Evolutionary conservation across 179 eudicot genomes (phyloP).

Genomic region (Corrigiola litoralis): DNA sequence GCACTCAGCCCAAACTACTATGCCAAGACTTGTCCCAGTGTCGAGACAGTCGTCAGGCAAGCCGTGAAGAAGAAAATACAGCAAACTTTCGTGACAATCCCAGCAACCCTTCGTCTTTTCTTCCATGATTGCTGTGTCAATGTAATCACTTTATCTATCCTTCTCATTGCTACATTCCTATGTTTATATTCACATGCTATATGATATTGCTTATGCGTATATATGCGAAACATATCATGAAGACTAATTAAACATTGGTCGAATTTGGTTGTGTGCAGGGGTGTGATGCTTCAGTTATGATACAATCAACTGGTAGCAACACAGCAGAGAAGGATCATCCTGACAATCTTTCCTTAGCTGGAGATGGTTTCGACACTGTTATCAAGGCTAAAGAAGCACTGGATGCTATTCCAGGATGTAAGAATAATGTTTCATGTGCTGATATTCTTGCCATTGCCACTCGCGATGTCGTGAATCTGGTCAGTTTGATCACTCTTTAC

Average conservation of each 20-base stretch:
- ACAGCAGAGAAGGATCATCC: slow-evolving; percentile 69
- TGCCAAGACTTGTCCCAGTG: slow-evolving; percentile 59
- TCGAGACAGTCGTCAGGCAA: slow-evolving; percentile 52
- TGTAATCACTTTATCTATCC: slow-evolving; percentile 20
- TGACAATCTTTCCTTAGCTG: slow-evolving; percentile 66
- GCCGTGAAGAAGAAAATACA: slow-evolving; percentile 49
- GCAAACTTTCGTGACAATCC: slow-evolving; percentile 65
- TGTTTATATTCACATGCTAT: neutral
- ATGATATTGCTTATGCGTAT: neutral
- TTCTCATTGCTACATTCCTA: neutral
- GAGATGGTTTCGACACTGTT: slow-evolving; percentile 78
- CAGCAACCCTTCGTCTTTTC: slow-evolving; percentile 66
- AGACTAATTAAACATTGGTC: neutral
- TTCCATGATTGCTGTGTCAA: slow-evolving; percentile 73
- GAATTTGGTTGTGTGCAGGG: slow-evolving; percentile 33
- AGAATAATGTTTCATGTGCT: slow-evolving; percentile 81
- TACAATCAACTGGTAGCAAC: slow-evolving; percentile 44
- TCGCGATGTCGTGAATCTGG: slow-evolving; percentile 72
- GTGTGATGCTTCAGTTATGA: slow-evolving; percentile 68
- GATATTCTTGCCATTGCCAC: slow-evolving; percentile 85
- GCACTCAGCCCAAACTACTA: slow-evolving; percentile 48
- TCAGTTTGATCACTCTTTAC: too few relatives aligned
- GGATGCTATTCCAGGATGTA: slow-evolving; percentile 54
- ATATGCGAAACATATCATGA: neutral
- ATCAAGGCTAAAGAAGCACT: slow-evolving; percentile 77